Evolutionary conservation across 2,329 filamentous ascomycete species (phyloP).

Genomic region (Diaporthe eres): DNA sequence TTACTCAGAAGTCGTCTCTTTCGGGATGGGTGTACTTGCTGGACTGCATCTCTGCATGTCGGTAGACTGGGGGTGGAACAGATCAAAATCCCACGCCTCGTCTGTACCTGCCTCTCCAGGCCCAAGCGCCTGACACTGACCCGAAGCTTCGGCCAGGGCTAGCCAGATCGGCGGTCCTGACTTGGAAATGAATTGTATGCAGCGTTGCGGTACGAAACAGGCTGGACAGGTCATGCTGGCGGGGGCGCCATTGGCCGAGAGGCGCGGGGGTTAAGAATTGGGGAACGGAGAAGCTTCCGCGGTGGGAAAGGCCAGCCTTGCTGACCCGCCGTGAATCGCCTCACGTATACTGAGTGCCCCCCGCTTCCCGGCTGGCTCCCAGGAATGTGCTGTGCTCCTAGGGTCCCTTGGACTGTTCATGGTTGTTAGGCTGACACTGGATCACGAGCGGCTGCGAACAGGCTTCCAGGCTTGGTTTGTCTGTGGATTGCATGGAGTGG

Average conservation of each 20-base stretch:
- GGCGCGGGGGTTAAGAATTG: background rate
- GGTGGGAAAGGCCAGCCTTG: conserved; percentile 19
- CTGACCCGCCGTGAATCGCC: conserved; percentile 15
- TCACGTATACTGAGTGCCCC: background rate
- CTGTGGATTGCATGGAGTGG: background rate
- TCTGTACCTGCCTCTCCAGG: conserved; percentile 31
- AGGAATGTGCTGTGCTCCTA: background rate
- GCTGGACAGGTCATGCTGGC: background rate
- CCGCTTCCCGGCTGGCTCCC: background rate
- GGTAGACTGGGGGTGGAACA: background rate
- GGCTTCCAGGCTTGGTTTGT: background rate
- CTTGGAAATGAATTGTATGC: conserved; percentile 11
- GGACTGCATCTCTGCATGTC: background rate
- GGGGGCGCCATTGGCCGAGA: background rate
- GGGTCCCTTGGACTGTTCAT: background rate
- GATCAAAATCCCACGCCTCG: conserved; percentile 4
- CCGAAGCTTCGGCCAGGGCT: background rate
- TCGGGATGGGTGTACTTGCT: too few species aligned
- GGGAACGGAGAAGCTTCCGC: conserved; percentile 27
- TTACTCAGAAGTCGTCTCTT: background rate
- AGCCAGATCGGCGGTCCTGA: background rate
- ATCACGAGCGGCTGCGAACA: background rate
- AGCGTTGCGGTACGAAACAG: background rate
- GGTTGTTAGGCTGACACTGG: background rate
- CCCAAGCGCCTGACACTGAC: background rate